Evolutionary conservation across 1,284 basidiomycete species (phyloP), one percentile per base, ranked within the genome.

Genomic region (Malassezia furfur): DNA sequence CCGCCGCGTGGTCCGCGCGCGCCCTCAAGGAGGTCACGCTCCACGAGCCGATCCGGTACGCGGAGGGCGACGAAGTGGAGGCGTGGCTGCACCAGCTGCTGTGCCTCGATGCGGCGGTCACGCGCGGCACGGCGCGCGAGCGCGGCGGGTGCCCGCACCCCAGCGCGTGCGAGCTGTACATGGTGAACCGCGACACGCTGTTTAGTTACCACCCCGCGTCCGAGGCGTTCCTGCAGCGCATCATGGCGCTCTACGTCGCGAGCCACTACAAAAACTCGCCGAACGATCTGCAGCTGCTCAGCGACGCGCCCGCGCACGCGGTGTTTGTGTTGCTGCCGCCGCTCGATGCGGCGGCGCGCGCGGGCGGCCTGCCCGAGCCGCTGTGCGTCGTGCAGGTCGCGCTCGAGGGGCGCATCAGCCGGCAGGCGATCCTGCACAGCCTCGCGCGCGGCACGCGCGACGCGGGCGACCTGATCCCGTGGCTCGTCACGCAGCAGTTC

Each of bases 261-360:
- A 86, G 85, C 48, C 94, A 99, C 76, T 99, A 99, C 80, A 99
- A 99, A 77, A 99, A 98, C 77, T 88, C 91, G 72, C 94, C 94
- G 19, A 98, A 99, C 75, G 94, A 98, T 74, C 80, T 99, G 40
- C 93, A 98, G 75, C 82, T 99, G 52, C 83, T 98, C 76, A 89
- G 87, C 8, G 94, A 98, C 70, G 94, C 94, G 0, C 94, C 94
- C 0, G 91, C 90, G 0, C 93, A 98, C 71, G 88, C 93, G 66
- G 82, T 98, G 11, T 99, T 96, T 65, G 94, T 99, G 2, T 82
- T 99, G 0, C 79, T 98, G 0, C 91, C 91, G 0, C 94, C 70
- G 6, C 43, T 45, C 14, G 19, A 31, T 10, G 54, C 62, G 50
- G 57, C 58, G 10, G 57, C 49, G 25, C 49, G 48, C 19, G 52